Conservation (phyloP, 257 asterid species). For the Solanum gandarillasii region DNA sequence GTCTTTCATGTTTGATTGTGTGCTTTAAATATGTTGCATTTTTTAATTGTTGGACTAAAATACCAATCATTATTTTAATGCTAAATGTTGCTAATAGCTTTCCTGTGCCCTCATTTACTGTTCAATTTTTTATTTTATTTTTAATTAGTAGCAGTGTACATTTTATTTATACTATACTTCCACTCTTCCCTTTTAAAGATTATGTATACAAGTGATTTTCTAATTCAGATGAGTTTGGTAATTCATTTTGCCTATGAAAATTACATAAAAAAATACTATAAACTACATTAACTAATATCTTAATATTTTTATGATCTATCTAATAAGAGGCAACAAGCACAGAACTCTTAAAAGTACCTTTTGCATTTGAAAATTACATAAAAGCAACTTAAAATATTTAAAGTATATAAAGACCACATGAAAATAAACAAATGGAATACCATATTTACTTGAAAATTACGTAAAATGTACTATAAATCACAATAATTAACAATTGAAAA, state of each 20-base stretch:
- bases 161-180: not conserved
- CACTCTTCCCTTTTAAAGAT: not conserved
- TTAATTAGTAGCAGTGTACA: not conserved
- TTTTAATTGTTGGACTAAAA: not conserved
- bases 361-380: not conserved
- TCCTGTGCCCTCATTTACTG: not conserved
- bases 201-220: not conserved
- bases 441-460: not conserved
- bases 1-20: not conserved
- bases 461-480: not conserved
- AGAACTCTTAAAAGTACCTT: not conserved
- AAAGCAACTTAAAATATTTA: not conserved
- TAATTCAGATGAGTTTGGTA: not conserved
- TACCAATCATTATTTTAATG: not conserved
- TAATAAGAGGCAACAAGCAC: not conserved
- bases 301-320: no score
- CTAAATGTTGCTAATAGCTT: not conserved
- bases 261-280: not conserved
- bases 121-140: no score
- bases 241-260: not conserved
- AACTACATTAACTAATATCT: no score
- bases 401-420: not conserved
- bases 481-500: no score
- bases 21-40: not conserved
- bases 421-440: not conserved